Base-by-base conservation (phyloP, 805 yeast species). In the Wickerhamiella sergipiensis region DNA sequence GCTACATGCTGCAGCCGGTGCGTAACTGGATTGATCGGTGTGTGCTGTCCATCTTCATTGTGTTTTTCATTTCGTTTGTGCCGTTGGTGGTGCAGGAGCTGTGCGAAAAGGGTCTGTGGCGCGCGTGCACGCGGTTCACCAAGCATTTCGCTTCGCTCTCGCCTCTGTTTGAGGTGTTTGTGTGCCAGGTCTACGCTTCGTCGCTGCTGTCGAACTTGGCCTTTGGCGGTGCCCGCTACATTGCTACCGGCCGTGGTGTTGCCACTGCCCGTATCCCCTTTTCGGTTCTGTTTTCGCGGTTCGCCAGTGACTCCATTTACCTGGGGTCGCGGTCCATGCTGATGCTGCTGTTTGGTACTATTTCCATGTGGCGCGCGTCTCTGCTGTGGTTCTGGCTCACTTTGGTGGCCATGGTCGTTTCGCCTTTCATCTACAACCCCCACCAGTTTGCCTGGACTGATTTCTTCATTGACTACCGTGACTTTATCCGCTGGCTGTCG, bases 351-450 rank as follows among this genome's bases (percentile, higher is more conserved):
- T 88, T 86, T 70, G 85, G 89, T 7, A 78, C 87, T 0, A 64
- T 82, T 8, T 73, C 95, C 0, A 83, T 86, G 76, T 88, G 97
- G 97, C 94, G 86, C 70, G 83, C 95, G 22, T 85, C 97, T 43
- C 74, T 92, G 60, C 69, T 90, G 56, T 92, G 97, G 96, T 92
- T 92, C 79, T 92, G 97, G 97, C 83, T 92, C 53, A 83, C 95
- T 18, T 73, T 88, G 60, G 75, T 88, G 46, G 85, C 97, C 2
- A 76, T 92, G 71, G 77, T 87, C 71, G 79, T 87, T 60, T 83
- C 97, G 47, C 98, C 98, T 62, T 88, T 90, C 68, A 64, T 92
- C 54, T 92, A 87, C 79, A 92, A 92, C 71, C 98, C 98, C 46
- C 97, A 90, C 71, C 97, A 92, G 74, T 92, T 89, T 69, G 80